Percentiles rank a stretch among this genome's conserved stretches.
These are phyloP conservation scores for Clonostachys solani DNA, from an alignment of 2,329 filamentous ascomycete genomes.

Conservation along the genomic window DNA sequence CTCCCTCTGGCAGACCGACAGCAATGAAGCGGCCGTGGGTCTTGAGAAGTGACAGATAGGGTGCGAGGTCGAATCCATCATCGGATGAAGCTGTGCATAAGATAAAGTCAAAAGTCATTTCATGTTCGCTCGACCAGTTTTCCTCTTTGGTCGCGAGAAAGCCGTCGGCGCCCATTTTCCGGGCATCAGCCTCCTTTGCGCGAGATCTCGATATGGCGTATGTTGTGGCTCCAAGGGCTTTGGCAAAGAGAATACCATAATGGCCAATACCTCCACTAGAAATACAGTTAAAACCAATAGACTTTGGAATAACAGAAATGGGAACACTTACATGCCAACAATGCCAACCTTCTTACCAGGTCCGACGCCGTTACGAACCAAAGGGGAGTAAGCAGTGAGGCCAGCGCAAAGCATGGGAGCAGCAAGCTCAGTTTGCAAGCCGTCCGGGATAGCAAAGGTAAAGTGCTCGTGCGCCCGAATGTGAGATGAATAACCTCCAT, in stretches of 20 bases:
- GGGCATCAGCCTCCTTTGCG: slow-evolving; percentile 50
- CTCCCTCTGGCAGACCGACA: slow-evolving; percentile 34
- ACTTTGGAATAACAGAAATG: neutral
- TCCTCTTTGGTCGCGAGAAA: slow-evolving; percentile 50
- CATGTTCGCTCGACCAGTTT: slow-evolving; percentile 46
- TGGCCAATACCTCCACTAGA: slow-evolving; percentile 64
- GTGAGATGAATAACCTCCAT: slow-evolving; percentile 58
- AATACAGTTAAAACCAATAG: no score
- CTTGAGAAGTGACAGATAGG: slow-evolving; percentile 55
- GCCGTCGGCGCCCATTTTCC: slow-evolving; percentile 49
- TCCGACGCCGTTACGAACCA: slow-evolving; percentile 62
- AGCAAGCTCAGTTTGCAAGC: slow-evolving; percentile 38
- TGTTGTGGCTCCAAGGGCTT: slow-evolving; percentile 56
- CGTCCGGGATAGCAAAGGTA: slow-evolving; percentile 52
- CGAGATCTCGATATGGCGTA: slow-evolving; percentile 54
- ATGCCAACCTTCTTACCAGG: slow-evolving; percentile 69
- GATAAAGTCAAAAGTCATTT: slow-evolving; percentile 65
- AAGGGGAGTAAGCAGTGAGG: slow-evolving; percentile 67
- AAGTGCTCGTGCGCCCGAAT: slow-evolving; percentile 53
- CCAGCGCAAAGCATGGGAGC: slow-evolving; percentile 77
- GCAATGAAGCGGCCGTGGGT: slow-evolving; percentile 54
- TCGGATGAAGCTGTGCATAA: slow-evolving; percentile 47
- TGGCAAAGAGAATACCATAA: slow-evolving; percentile 62
- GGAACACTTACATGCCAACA: slow-evolving; percentile 40
- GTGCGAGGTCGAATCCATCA: slow-evolving; percentile 49